Evolutionary conservation across 2,329 filamentous ascomycete species (phyloP).

Genomic region (Fusarium pseudocircinatum): DNA sequence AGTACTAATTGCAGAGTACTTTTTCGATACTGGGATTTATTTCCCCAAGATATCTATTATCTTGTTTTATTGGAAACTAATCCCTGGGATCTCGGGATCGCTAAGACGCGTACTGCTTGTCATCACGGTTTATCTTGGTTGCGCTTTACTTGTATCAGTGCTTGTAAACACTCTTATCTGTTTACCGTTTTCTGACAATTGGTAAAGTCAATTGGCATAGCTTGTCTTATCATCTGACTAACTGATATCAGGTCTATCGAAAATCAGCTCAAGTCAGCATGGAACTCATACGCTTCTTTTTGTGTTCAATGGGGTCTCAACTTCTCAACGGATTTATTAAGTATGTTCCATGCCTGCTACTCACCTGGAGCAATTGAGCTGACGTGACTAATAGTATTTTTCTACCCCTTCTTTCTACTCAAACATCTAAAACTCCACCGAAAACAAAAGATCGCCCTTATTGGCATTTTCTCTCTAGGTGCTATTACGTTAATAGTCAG

Average conservation of each 20-base stretch:
- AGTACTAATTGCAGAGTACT: slow-evolving; percentile 3
- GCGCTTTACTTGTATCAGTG: not conserved
- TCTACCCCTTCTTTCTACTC: slow-evolving; percentile 13
- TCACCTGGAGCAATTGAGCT: not conserved
- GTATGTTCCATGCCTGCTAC: not conserved
- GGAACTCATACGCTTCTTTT: slow-evolving; percentile 13
- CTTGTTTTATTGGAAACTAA: slow-evolving; percentile 13
- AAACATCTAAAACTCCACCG: slow-evolving; percentile 1
- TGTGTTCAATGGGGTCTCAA: slow-evolving; percentile 12
- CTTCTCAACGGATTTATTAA: slow-evolving; percentile 9
- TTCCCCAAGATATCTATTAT: slow-evolving; percentile 11
- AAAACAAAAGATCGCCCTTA: slow-evolving; percentile 3
- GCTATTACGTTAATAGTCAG: slow-evolving; percentile 8
- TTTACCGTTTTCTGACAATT: not conserved
- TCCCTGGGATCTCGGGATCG: not conserved
- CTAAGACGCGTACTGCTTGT: not conserved
- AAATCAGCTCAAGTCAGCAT: slow-evolving; percentile 6
- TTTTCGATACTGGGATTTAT: slow-evolving; percentile 13
- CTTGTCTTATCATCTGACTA: not conserved
- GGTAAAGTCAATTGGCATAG: not conserved
- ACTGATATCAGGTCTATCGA: not conserved
- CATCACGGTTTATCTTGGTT: not conserved
- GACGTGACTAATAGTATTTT: not conserved
- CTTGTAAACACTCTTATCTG: slow-evolving; percentile 8
- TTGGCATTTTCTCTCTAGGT: slow-evolving; percentile 9